phyloP scores from a whole-genome alignment of 805 yeast genomes.

The Barnettozyma sucrosica region DNA sequence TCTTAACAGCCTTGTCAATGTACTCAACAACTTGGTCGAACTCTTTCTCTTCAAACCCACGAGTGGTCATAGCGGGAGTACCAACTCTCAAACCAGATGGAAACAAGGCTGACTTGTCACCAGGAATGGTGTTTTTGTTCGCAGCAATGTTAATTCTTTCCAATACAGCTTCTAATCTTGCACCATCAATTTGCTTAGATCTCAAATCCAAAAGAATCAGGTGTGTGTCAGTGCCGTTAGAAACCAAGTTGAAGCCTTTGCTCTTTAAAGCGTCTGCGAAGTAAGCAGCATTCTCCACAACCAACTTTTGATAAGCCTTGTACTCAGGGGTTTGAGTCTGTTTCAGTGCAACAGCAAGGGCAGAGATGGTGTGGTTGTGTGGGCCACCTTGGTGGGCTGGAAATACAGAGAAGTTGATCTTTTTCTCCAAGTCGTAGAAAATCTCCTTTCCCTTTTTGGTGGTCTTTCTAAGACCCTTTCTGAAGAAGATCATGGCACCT shows the following conservation, averaged over 20 bases:
- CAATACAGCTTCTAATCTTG: conserved; percentile 91
- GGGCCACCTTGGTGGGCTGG: conserved; percentile 99
- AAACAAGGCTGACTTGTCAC: conserved; percentile 92
- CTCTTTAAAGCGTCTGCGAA: conserved; percentile 70
- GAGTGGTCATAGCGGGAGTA: conserved; percentile 97
- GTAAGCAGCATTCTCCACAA: conserved; percentile 79
- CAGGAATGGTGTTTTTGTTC: conserved; percentile 97
- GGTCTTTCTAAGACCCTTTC: conserved; percentile 88
- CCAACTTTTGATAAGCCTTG: conserved; percentile 84
- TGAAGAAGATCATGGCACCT: conserved; percentile 99
- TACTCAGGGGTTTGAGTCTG: conserved; percentile 91
- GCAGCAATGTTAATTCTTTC: conserved; percentile 93
- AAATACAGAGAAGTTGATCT: conserved; percentile 97
- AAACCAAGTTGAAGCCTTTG: conserved; percentile 75
- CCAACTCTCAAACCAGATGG: conserved; percentile 98
- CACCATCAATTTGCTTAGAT: conserved; percentile 91
- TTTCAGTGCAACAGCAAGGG: conserved; percentile 92
- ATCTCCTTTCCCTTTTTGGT: conserved; percentile 91
- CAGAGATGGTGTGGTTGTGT: conserved; percentile 98
- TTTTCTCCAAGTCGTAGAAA: conserved; percentile 84
- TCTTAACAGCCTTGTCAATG: conserved; percentile 73
- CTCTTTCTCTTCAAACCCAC: conserved; percentile 89
- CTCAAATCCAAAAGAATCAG: conserved; percentile 87
- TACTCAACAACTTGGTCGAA: conserved; percentile 73
- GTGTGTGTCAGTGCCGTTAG: conserved; percentile 96